These are phyloP conservation scores for Lavandula angustifolia DNA, from an alignment of 257 asterid genomes.

Conservation along the genomic window DNA sequence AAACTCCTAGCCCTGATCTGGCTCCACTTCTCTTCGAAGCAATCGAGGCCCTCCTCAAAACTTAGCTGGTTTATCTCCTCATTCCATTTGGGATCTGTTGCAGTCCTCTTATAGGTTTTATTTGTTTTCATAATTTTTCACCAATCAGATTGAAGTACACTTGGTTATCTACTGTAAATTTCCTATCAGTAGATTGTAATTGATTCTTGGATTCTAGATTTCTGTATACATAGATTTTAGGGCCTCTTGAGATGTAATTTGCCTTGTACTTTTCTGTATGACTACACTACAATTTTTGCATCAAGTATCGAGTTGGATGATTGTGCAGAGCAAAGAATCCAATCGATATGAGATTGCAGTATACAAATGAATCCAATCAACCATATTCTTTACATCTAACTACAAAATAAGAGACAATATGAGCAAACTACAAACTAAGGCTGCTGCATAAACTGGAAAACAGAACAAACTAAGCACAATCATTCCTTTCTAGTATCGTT, in stretches of 20 bases:
- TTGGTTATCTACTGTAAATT: constrained; percentile 17
- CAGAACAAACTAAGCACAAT: constrained; percentile 17
- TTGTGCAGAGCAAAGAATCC: constrained; percentile 1
- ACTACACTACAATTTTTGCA: constrained; percentile 5
- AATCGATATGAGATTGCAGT: constrained; percentile 11
- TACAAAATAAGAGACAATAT: constrained; percentile 23
- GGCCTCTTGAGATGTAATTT: constrained; percentile 26
- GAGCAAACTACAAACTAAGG: constrained; percentile 31
- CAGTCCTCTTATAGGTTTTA: constrained; percentile 35
- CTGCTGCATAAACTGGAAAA: constrained; percentile 28
- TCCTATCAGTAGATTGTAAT: constrained; percentile 25
- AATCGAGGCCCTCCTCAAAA: constrained; percentile 62
- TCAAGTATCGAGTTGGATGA: background rate
- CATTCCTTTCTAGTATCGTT: constrained; percentile 16
- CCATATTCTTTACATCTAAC: constrained; percentile 26
- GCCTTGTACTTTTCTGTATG: constrained; percentile 21
- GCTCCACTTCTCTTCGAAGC: constrained; percentile 90
- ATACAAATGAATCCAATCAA: constrained; percentile 33
- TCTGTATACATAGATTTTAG: constrained; percentile 30
- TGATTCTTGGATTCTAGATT: constrained; percentile 24
- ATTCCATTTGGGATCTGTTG: background rate
- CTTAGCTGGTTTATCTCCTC: constrained; percentile 31
- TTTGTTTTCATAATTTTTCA: constrained; percentile 17
- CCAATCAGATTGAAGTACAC: constrained; percentile 20
- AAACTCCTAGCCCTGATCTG: constrained; percentile 85